Conservation (phyloP, 2,329 filamentous ascomycete genomes). For the Diaporthe eres region DNA sequence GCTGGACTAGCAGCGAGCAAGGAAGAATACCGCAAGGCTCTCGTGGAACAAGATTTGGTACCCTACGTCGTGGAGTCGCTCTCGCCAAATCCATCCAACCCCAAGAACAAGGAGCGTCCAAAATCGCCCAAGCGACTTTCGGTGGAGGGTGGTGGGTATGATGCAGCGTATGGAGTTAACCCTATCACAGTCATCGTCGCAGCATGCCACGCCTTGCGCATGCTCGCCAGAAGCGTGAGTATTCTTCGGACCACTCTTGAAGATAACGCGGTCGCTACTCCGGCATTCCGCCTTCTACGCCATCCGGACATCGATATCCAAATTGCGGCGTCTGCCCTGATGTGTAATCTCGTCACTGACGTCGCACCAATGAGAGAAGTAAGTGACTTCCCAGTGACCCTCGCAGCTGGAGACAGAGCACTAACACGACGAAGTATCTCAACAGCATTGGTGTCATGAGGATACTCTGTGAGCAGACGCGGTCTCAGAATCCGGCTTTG, state of each 20-base stretch:
- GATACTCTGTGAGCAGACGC: conserved; percentile 86
- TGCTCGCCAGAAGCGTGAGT: conserved; percentile 87
- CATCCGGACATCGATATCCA: conserved; percentile 84
- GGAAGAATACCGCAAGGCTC: conserved; percentile 85
- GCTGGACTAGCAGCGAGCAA: conserved; percentile 86
- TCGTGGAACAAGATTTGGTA: conserved; percentile 86
- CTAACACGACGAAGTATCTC: conserved; percentile 69
- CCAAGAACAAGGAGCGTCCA: conserved; percentile 59
- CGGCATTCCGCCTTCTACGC: conserved; percentile 81
- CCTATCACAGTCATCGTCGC: conserved; percentile 84
- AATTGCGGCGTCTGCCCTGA: conserved; percentile 85
- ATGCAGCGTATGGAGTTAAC: conserved; percentile 76
- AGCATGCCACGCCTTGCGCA: conserved; percentile 85
- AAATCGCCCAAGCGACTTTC: conserved; percentile 54
- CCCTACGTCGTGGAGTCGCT: conserved; percentile 88
- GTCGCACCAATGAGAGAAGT: conserved; percentile 94
- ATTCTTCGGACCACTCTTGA: conserved; percentile 88
- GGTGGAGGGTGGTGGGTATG: conserved; percentile 50
- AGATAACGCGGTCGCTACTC: conserved; percentile 85
- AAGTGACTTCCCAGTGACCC: conserved; percentile 53
- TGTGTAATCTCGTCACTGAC: conserved; percentile 88
- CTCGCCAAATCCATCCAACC: conserved; percentile 66
- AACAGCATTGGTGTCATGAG: conserved; percentile 81
- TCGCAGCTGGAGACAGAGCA: too few species aligned
- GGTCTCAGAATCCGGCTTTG: conserved; percentile 83